phyloP scores from a whole-genome alignment of 208 protist species.

The Kentomonas sorsogonicus region DNA sequence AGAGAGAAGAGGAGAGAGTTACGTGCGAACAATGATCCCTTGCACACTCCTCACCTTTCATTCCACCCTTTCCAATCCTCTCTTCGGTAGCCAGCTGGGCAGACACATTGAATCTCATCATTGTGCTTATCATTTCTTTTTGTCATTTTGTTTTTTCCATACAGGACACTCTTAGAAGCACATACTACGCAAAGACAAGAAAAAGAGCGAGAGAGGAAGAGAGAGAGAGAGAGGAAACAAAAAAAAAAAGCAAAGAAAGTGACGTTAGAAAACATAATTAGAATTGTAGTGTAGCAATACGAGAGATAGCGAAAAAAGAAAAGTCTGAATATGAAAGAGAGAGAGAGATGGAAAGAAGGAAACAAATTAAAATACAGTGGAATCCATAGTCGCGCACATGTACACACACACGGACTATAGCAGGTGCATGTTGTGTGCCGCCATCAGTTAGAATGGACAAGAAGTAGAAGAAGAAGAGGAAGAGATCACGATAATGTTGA shows the following conservation, averaged over 20 bases:
- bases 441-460: neutral
- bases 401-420: no score
- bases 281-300: neutral
- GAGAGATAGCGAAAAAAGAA: conserved; percentile 3
- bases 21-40: neutral
- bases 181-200: conserved; percentile 5
- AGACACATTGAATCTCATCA: neutral
- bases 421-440: no score
- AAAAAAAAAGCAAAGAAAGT: neutral
- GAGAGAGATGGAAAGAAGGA: neutral
- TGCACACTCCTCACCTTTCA: neutral
- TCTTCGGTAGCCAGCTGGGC: neutral
- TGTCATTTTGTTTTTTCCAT: conserved; percentile 7
- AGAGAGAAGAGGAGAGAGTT: neutral
- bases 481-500: no score
- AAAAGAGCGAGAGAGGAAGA: conserved; percentile 12
- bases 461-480: no score
- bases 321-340: neutral
- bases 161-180: conserved; percentile 5
- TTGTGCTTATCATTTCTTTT: conserved; percentile 5
- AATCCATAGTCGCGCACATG: no score
- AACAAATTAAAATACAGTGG: no score
- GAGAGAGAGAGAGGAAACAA: neutral
- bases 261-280: neutral
- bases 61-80: neutral